phyloP scores from a whole-genome alignment of 495 filamentous ascomycete genomes.

The Trichoderma virens region DNA sequence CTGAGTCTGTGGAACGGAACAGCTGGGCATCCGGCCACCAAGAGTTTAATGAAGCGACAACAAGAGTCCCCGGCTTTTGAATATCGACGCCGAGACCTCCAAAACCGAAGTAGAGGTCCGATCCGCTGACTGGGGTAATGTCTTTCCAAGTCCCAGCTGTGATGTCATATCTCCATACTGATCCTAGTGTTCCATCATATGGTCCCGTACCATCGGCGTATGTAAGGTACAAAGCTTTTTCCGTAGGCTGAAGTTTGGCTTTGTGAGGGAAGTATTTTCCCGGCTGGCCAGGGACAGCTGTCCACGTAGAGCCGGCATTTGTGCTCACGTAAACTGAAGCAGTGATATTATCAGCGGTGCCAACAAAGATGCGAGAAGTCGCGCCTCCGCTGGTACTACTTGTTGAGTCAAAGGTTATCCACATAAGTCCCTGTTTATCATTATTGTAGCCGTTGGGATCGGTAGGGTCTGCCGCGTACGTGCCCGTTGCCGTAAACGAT shows the following conservation, averaged over 20 bases:
- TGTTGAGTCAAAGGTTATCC: conserved; percentile 50
- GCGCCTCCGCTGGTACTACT: conserved; percentile 35
- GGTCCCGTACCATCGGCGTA: conserved; percentile 49
- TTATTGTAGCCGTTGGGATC: conserved; percentile 37
- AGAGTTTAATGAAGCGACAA: conserved; percentile 48
- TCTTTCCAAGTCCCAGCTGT: conserved; percentile 42
- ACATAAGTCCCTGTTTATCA: conserved; percentile 45
- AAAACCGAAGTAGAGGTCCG: conserved; percentile 42
- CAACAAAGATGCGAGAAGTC: conserved; percentile 53
- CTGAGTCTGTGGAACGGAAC: conserved; percentile 46
- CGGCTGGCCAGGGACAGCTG: conserved; percentile 40
- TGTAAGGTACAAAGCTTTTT: conserved; percentile 49
- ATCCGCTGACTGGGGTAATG: conserved; percentile 42
- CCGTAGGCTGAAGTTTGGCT: conserved; percentile 41
- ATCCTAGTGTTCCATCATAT: conserved; percentile 45
- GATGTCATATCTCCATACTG: conserved; percentile 46
- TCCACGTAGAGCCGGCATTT: conserved; percentile 47
- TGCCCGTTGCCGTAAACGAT: conserved; percentile 47
- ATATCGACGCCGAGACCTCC: conserved; percentile 49
- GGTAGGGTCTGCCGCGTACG: conserved; percentile 36
- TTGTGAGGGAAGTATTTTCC: conserved; percentile 48
- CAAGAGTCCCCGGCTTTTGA: conserved; percentile 45
- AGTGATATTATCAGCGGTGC: conserved; percentile 43
- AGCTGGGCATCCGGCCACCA: conserved; percentile 54
- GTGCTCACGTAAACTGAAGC: conserved; percentile 46